Percentiles rank a stretch among this genome's conserved stretches.
Conservation (phyloP, 495 filamentous ascomycete genomes). For the Talaromyces wortmannii region DNA sequence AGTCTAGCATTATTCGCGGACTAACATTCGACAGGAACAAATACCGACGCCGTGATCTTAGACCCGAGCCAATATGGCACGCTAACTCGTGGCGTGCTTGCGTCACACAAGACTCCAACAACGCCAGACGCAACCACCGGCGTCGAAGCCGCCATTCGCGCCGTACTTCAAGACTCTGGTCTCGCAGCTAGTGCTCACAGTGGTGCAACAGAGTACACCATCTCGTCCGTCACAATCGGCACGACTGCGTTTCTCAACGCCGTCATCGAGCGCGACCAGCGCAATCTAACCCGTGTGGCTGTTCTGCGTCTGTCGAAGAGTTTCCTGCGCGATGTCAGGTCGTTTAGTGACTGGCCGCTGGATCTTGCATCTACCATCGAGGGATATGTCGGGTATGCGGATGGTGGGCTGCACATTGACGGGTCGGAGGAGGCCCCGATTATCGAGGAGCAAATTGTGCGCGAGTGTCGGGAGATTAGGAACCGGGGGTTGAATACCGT, state of each 20-base stretch:
- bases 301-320: conserved; percentile 9
- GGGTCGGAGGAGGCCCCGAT: too few relatives aligned
- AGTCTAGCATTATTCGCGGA: too few relatives aligned
- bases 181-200: conserved; percentile 27
- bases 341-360: conserved; percentile 33
- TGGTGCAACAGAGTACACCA: conserved; percentile 9
- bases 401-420: conserved; percentile 11
- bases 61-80: conserved; percentile 37
- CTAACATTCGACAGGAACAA: too few relatives aligned
- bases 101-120: conserved; percentile 51
- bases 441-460: background rate
- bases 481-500: conserved; percentile 9
- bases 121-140: too few relatives aligned
- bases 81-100: conserved; percentile 24
- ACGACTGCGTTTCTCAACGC: conserved; percentile 61
- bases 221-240: conserved; percentile 54
- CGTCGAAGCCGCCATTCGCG: conserved; percentile 47
- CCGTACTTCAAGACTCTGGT: conserved; percentile 40
- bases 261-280: conserved; percentile 40
- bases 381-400: conserved; percentile 8
- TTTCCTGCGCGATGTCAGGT: conserved; percentile 37
- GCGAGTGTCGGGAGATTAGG: background rate
- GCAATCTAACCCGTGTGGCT: conserved; percentile 41
- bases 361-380: conserved; percentile 23
- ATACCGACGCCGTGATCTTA: conserved; percentile 54